Evolutionary conservation across 2,329 filamentous ascomycete genomes (phyloP), one percentile per base, ranked within the genome.

Genomic region (Zymoseptoria pseudotritici): DNA sequence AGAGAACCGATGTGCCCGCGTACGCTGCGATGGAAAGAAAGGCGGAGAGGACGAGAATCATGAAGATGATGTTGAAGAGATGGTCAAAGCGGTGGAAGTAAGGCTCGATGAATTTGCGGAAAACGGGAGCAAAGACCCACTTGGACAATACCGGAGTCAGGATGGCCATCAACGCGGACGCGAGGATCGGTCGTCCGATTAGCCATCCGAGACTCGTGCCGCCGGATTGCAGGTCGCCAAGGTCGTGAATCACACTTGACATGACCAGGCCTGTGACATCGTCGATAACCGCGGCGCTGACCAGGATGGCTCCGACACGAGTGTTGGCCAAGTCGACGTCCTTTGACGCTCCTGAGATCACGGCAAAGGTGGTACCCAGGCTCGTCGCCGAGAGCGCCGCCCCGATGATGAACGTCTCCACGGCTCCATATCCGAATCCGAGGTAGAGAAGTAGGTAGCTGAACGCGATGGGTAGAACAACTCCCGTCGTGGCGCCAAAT

Each of bases 241-340:
- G 58, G 31, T 69, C 62, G 49, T 67, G 63, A 46, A 72, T 70
- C 17, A 70, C 71, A 29, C 66, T 67, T 29, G 75, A 75, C 65
- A 78, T 75, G 55, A 80, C 74, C 10, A 80, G 72, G 2, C 77
- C 77, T 1, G 75, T 73, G 1, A 79, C 76, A 65, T 80, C 77
- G 64, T 79, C 77, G 42, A 80, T 77, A 21, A 80, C 75, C 9
- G 77, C 78, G 0, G 78, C 77, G 63, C 76, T 78, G 54, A 79
- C 73, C 2, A 79, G 73, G 1, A 80, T 72, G 10, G 76, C 75
- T 19, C 78, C 76, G 1, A 79, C 73, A 26, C 74, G 71, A 1
- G 77, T 79, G 50, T 79, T 75, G 0, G 72, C 70, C 7, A 80
- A 71, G 59, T 78, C 74, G 1, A 79, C 69, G 6, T 66, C 69